Conservation (phyloP, 805 yeast species). For the Saturnispora besseyi region DNA sequence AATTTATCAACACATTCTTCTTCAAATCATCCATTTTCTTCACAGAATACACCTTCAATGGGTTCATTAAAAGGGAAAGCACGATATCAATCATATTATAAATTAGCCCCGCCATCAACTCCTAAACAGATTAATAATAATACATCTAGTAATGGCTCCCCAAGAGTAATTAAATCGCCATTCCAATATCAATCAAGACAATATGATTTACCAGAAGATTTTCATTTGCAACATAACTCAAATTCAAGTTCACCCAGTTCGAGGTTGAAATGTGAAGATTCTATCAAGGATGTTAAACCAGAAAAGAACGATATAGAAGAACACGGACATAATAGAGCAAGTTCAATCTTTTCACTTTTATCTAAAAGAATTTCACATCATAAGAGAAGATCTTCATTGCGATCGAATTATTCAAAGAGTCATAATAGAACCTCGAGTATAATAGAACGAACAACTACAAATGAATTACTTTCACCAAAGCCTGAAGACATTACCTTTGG, state of each 20-base stretch:
- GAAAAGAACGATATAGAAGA: background rate
- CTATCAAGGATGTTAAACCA: background rate
- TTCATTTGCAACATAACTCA: background rate
- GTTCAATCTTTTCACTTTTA: slow-evolving; percentile 21
- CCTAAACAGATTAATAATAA: slow-evolving; percentile 6
- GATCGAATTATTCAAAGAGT: slow-evolving; percentile 14
- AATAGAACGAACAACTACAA: slow-evolving; percentile 23
- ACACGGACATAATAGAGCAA: slow-evolving; percentile 16
- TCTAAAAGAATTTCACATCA: slow-evolving; percentile 22
- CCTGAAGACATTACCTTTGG: slow-evolving; percentile 19
- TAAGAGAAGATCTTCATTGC: slow-evolving; percentile 20
- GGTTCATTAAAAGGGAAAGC: slow-evolving; percentile 23
- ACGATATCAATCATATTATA: slow-evolving; percentile 28
- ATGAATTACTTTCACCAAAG: slow-evolving; percentile 16
- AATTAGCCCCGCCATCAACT: slow-evolving; percentile 16
- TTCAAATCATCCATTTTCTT: slow-evolving; percentile 9
- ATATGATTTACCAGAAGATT: slow-evolving; percentile 24
- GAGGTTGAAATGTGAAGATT: slow-evolving; percentile 4
- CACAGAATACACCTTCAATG: slow-evolving; percentile 16
- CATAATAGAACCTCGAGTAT: slow-evolving; percentile 12
- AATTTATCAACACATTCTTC: slow-evolving; percentile 11
- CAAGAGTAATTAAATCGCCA: slow-evolving; percentile 17
- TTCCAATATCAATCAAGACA: slow-evolving; percentile 27
- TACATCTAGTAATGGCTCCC: background rate
- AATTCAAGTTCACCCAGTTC: slow-evolving; percentile 1